Base-by-base conservation (phyloP, 2,329 filamentous ascomycete genomes). In the Sclerotinia spermophila region DNA sequence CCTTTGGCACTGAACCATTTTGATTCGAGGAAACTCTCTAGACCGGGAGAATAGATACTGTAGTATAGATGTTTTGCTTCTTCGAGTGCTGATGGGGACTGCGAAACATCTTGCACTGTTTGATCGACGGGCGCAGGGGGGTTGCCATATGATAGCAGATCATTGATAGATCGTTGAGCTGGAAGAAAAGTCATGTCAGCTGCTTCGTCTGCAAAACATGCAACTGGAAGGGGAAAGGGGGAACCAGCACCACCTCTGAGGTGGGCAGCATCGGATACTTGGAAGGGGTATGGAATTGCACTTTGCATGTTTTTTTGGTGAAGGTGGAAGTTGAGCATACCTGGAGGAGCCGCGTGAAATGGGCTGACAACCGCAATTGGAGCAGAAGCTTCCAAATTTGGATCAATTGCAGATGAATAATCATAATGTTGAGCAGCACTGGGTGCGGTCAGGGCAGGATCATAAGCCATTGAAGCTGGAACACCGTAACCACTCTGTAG, bases 11-110 rank as follows among this genome's bases (percentile, higher is more conserved):
- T 87, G 81, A 93, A 97, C 94, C 94, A 98, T 40, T 85, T 86
- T 10, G 93, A 92, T 80, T 97, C 94, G 73, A 96, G 86, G 73
- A 96, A 90, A 65, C 86, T 86, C 80, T 92, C 90, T 61, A 96
- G 86, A 11, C 89, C 91, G 1, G 86, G 86, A 5, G 90, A 91
- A 79, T 96, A 96, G 74, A 93, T 89, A 74, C 90, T 90, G 75
- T 87, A 86, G 80, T 92, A 96, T 24, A 95, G 82, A 72, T 86
- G 86, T 73, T 88, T 89, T 71, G 93, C 88, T 78, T 93, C 90
- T 75, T 89, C 87, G 65, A 92, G 77, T 33, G 80, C 81, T 45
- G 84, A 83, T 71, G 81, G 81, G 10, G 80, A 79, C 40, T 81
- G 79, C 8, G 83, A 68, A 80, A 82, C 59, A 76, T 86, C 80